phyloP scores from a whole-genome alignment of 176 grass and related monocot genomes.

The Aegilops umbellulata region DNA sequence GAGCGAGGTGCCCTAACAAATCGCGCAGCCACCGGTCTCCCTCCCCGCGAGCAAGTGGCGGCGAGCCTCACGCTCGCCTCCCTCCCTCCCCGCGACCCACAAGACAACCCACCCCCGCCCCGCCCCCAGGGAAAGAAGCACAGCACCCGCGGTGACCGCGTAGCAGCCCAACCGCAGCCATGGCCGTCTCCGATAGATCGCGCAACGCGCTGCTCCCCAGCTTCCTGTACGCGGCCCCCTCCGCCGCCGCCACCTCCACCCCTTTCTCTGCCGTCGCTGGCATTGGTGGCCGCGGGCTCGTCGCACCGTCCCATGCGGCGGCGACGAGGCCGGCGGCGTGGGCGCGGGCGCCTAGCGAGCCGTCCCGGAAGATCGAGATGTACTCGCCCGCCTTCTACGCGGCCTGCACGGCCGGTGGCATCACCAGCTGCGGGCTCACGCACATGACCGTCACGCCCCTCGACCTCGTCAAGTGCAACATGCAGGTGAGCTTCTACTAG shows the following conservation, averaged over 20 bases:
- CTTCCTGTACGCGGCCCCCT: constrained; percentile 44
- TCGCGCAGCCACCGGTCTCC: constrained; percentile 36
- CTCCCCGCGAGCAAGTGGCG: constrained; percentile 29
- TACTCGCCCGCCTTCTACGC: constrained; percentile 82
- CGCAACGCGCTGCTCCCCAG: constrained; percentile 45
- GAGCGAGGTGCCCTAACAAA: constrained; percentile 27
- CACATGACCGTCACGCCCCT: constrained; percentile 91
- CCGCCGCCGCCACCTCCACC: not conserved
- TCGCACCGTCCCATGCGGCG: not conserved
- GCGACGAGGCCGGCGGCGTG: constrained; percentile 4
- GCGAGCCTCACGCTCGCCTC: constrained; percentile 27
- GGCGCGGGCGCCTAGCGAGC: constrained; percentile 41
- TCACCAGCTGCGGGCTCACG: constrained; percentile 81
- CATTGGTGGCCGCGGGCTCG: not conserved
- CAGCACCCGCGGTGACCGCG: not conserved
- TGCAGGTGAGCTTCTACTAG: constrained; percentile 57
- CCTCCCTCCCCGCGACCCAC: constrained; percentile 18
- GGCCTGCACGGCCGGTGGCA: constrained; percentile 72
- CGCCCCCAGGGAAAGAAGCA: not conserved
- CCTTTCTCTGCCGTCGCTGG: not conserved
- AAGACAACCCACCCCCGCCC: not conserved
- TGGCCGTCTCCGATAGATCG: constrained; percentile 49
- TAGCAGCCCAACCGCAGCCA: not conserved
- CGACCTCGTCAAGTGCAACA: constrained; percentile 94
- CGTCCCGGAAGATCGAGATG: constrained; percentile 48